A percentile compares a stretch with the other conserved stretches of the same genome.
phyloP scores from a whole-genome alignment of 202 grass and related monocot genomes.

The Panicum hallii region DNA sequence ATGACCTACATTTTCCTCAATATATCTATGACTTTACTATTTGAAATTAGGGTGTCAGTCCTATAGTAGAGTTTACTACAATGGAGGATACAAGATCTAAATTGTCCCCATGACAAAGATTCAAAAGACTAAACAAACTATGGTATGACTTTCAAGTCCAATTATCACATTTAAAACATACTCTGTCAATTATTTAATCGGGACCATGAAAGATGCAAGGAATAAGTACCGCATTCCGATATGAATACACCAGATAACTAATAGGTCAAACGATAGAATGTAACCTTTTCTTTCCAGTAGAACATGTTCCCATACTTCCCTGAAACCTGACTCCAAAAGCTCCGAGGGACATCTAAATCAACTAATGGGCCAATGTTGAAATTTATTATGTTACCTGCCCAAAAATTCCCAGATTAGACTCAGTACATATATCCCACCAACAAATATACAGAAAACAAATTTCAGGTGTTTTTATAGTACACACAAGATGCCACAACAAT shows the following conservation, averaged over 20 bases:
- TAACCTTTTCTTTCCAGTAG: constrained; percentile 99
- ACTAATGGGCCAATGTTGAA: constrained; percentile 89
- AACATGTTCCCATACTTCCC: constrained; percentile 98
- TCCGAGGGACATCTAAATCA: constrained; percentile 87
- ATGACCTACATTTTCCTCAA: constrained; percentile 7
- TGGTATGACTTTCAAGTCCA: background rate
- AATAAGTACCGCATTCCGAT: background rate
- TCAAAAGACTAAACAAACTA: background rate
- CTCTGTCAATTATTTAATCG: background rate
- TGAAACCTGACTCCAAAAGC: constrained; percentile 86
- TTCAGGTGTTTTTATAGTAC: background rate
- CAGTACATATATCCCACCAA: constrained; percentile 7
- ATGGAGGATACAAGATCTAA: background rate
- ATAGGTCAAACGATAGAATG: constrained; percentile 16
- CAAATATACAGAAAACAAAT: background rate
- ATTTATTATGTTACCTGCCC: constrained; percentile 90
- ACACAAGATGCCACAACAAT: background rate
- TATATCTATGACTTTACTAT: background rate
- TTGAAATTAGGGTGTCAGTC: background rate
- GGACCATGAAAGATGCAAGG: background rate
- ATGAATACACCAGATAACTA: constrained; percentile 13
- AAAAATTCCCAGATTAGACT: constrained; percentile 5
- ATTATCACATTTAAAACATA: background rate
- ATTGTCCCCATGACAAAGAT: background rate
- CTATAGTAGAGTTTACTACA: background rate